Evolutionary conservation across 2,329 filamentous ascomycete species (phyloP).

Genomic region (Exserohilum rostratum): DNA sequence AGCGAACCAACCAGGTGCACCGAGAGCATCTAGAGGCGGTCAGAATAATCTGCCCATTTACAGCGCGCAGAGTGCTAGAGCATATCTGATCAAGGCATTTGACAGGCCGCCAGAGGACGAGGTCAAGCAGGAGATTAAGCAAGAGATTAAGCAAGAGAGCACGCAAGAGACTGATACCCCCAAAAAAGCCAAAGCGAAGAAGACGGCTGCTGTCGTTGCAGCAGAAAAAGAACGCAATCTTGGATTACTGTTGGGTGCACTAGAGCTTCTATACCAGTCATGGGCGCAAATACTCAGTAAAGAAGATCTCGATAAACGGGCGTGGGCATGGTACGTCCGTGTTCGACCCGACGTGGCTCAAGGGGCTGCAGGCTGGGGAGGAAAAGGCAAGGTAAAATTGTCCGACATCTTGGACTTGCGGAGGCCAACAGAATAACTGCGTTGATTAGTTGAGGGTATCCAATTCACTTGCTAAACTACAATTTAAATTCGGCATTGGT

Average conservation of each 20-base stretch:
- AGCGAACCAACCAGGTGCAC: slow-evolving; percentile 44
- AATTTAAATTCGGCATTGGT: slow-evolving; percentile 78
- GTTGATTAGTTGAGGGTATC: neutral
- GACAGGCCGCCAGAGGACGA: slow-evolving; percentile 45
- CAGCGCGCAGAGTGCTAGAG: slow-evolving; percentile 70
- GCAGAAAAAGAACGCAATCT: slow-evolving; percentile 73
- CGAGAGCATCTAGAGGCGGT: slow-evolving; percentile 15
- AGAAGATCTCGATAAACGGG: slow-evolving; percentile 73
- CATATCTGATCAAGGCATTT: slow-evolving; percentile 66
- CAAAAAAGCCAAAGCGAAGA: slow-evolving; percentile 49
- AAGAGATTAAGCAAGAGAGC: slow-evolving; percentile 27
- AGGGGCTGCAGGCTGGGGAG: slow-evolving; percentile 81
- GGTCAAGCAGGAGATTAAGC: slow-evolving; percentile 27
- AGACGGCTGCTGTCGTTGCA: slow-evolving; percentile 55
- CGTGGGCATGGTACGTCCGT: slow-evolving; percentile 82
- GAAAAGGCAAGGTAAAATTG: slow-evolving; percentile 73
- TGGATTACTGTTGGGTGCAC: slow-evolving; percentile 69
- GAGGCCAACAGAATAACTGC: slow-evolving; percentile 10
- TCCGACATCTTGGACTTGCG: slow-evolving; percentile 60
- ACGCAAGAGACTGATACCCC: slow-evolving; percentile 21
- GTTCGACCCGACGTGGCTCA: slow-evolving; percentile 77
- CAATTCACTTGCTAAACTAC: slow-evolving; percentile 42
- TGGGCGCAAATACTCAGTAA: slow-evolving; percentile 70
- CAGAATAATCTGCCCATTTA: slow-evolving; percentile 70
- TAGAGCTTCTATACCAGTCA: slow-evolving; percentile 74